Evolutionary conservation across 2,329 filamentous ascomycete genomes (phyloP).

Genomic region (Ceratocystis harringtonii): DNA sequence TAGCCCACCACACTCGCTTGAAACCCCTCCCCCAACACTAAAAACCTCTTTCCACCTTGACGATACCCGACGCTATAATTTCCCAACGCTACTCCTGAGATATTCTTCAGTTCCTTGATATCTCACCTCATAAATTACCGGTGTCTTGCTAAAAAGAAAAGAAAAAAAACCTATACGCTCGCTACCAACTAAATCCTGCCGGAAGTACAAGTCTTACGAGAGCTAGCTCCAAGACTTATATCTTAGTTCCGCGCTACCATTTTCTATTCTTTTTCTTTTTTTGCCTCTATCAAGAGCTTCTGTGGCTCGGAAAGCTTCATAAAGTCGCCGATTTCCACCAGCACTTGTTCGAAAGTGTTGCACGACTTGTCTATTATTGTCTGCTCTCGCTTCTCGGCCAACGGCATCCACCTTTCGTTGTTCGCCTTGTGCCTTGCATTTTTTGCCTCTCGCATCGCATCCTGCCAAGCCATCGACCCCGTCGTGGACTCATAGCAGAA

Average conservation of each 20-base stretch:
- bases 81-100: background rate
- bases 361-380: background rate
- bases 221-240: constrained; percentile 3
- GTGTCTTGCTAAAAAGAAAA: background rate
- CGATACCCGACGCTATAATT: background rate
- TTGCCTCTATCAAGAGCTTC: background rate
- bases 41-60: background rate
- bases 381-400: background rate
- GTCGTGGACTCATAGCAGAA: background rate
- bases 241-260: background rate
- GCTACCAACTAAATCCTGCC: constrained; percentile 3
- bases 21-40: background rate
- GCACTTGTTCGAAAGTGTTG: background rate
- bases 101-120: background rate
- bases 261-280: background rate
- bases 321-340: background rate
- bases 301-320: background rate
- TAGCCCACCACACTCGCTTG: constrained; percentile 17
- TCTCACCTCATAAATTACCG: background rate
- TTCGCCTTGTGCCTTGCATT: background rate
- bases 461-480: background rate
- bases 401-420: background rate
- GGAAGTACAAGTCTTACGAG: background rate
- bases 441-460: background rate
- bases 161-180: background rate